Evolutionary conservation across 768 basidiomycete genomes (phyloP), one percentile per base, ranked within the genome.

Genomic region (Suillus ampliporus): DNA sequence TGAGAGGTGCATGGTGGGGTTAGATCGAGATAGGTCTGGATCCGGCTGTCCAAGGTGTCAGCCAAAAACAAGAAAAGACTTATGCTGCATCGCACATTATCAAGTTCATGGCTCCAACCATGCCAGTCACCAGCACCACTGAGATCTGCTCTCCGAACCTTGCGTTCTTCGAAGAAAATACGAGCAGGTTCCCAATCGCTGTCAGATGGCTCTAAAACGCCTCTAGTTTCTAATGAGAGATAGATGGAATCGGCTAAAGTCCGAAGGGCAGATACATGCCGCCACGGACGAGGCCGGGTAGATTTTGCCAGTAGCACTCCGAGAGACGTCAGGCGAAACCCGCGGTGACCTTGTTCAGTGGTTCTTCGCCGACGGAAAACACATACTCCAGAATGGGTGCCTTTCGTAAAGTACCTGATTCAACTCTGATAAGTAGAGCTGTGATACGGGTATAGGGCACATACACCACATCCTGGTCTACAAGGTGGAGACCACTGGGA

Each of bases 381-480:
- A 67, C 88, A 89, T 44, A 94, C 87, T 13, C 91, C 92, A 3
- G 85, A 84, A 61, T 89, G 83, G 19, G 76, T 80, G 62, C 86
- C 85, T 68, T 91, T 89, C 4, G 86, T 87, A 65, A 93, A 91
- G 73, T 91, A 90, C 14, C 90, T 91, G 72, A 17, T 58, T 38
- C 41, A 60, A 50, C 53, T 35, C 50, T 48, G 51, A 48, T 61
- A 38, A 46, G 66, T 44, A 28, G 19, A 23, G 40, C 37, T 60
- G 38, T 34, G 37, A 35, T 57, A 44, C 46, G 38, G n/a, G 37
- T 13, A 17, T 57, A 46, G 15, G 23, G 43, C 28, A 78, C 89
- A 69, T 73, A 93, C 91, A 95, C 83, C 28, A 92, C 87, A 70
- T 94, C 92, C 40, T 84, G 82, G 67, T 93, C 91, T 26, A 94